These are phyloP conservation scores for Venturia pyrina DNA, from an alignment of 2,329 filamentous ascomycete genomes.

Conservation along the genomic window DNA sequence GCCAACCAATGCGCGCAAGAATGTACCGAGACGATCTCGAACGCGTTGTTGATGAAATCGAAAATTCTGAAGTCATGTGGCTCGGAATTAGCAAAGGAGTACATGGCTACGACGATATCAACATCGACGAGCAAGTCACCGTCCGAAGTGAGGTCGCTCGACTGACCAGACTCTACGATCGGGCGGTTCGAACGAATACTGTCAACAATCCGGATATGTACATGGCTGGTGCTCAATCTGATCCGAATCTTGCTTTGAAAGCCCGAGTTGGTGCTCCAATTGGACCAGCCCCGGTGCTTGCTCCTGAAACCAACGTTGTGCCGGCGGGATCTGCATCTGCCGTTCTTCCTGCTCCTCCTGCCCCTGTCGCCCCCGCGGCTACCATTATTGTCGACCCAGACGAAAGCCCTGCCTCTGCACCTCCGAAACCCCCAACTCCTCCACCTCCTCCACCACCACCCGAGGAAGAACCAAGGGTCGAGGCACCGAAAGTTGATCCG, in stretches of 20 bases:
- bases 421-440: not conserved
- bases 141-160: slow-evolving; percentile 23
- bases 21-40: slow-evolving; percentile 33
- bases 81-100: slow-evolving; percentile 32
- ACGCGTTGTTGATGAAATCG: slow-evolving; percentile 31
- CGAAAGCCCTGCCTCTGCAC: slow-evolving; percentile 12
- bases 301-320: not conserved
- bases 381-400: slow-evolving; percentile 9
- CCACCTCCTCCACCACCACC: not conserved
- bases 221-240: not conserved
- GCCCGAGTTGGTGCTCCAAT: not conserved
- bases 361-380: not conserved
- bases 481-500: not conserved
- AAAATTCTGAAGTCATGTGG: slow-evolving; percentile 34
- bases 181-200: slow-evolving; percentile 12
- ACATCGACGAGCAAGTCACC: slow-evolving; percentile 33
- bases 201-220: slow-evolving; percentile 13
- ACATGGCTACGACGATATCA: slow-evolving; percentile 37
- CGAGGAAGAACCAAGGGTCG: not conserved
- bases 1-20: slow-evolving; percentile 30
- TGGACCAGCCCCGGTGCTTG: not conserved
- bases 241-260: not conserved
- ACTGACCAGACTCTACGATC: slow-evolving; percentile 13
- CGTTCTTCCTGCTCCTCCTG: not conserved
- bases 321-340: slow-evolving; percentile 3